Conservation (phyloP, 2,329 filamentous ascomycete species). For the Aspergillus thermomutatus region DNA sequence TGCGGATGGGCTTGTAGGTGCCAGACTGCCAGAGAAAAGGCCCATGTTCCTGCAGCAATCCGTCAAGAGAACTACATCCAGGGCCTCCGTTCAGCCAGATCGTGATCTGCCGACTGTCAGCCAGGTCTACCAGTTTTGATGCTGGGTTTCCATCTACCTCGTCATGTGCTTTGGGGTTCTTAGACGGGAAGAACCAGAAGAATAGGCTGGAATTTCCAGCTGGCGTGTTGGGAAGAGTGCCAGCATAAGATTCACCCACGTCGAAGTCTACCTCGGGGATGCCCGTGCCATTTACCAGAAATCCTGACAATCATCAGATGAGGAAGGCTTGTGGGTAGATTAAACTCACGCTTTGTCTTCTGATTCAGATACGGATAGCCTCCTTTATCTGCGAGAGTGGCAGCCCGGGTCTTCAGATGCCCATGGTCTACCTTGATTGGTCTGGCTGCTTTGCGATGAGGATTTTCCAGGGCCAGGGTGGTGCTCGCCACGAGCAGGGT, state of each 20-base stretch:
- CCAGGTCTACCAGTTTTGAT: not conserved
- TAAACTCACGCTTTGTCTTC: slow-evolving; percentile 11
- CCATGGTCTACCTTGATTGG: slow-evolving; percentile 1
- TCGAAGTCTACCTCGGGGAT: slow-evolving; percentile 69
- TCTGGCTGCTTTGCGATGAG: not conserved
- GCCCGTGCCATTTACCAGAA: slow-evolving; percentile 60
- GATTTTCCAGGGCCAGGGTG: slow-evolving; percentile 1
- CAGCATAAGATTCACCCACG: slow-evolving; percentile 49
- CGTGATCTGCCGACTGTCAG: slow-evolving; percentile 22
- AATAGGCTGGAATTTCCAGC: slow-evolving; percentile 44
- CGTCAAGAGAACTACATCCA: slow-evolving; percentile 58
- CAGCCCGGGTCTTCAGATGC: not conserved
- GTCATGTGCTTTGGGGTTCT: slow-evolving; percentile 39
- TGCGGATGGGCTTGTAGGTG: slow-evolving; percentile 61
- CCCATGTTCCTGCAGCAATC: slow-evolving; percentile 71
- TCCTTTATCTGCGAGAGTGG: not conserved
- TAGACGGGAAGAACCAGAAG: slow-evolving; percentile 50
- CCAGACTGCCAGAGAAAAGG: slow-evolving; percentile 69
- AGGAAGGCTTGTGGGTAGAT: not conserved
- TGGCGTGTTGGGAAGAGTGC: slow-evolving; percentile 51
- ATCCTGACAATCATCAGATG: slow-evolving; percentile 43
- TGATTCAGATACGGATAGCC: slow-evolving; percentile 14
- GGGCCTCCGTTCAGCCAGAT: slow-evolving; percentile 51
- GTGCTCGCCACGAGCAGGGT: slow-evolving; percentile 7
- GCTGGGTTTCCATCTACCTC: slow-evolving; percentile 26